phyloP scores from a whole-genome alignment of 2,329 filamentous ascomycete species.

The Beauveria varroae region DNA sequence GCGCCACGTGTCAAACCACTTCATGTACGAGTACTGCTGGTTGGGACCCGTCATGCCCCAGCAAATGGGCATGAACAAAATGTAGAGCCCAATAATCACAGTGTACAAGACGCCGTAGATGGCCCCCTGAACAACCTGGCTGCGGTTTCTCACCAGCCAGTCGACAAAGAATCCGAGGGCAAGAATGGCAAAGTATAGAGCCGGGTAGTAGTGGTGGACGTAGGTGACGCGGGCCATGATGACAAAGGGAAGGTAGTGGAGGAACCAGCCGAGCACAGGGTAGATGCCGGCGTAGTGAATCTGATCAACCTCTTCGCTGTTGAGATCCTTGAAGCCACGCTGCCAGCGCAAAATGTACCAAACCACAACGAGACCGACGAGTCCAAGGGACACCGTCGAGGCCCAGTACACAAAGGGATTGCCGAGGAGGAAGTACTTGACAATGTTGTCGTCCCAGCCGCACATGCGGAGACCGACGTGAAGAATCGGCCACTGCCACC shows the following conservation, averaged over 20 bases:
- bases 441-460: constrained; percentile 88
- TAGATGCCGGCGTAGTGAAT: constrained; percentile 93
- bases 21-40: constrained; percentile 81
- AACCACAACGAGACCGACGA: constrained; percentile 62
- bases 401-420: constrained; percentile 97
- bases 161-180: constrained; percentile 81
- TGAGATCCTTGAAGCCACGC: constrained; percentile 82
- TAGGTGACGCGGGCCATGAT: constrained; percentile 99
- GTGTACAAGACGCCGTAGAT: constrained; percentile 71
- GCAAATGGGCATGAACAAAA: constrained; percentile 86
- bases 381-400: constrained; percentile 68
- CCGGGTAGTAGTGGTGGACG: constrained; percentile 98
- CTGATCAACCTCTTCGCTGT: constrained; percentile 73
- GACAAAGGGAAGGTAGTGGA: constrained; percentile 93
- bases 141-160: constrained; percentile 66
- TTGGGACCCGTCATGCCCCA: constrained; percentile 90
- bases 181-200: constrained; percentile 93
- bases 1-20: constrained; percentile 86
- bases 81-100: constrained; percentile 71
- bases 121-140: constrained; percentile 54
- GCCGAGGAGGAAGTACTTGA: constrained; percentile 97
- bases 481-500: constrained; percentile 98
- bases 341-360: constrained; percentile 96
- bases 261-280: constrained; percentile 85
- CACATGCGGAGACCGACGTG: constrained; percentile 97